Conservation (phyloP, 306 rosid species). For the Delonix regia region DNA sequence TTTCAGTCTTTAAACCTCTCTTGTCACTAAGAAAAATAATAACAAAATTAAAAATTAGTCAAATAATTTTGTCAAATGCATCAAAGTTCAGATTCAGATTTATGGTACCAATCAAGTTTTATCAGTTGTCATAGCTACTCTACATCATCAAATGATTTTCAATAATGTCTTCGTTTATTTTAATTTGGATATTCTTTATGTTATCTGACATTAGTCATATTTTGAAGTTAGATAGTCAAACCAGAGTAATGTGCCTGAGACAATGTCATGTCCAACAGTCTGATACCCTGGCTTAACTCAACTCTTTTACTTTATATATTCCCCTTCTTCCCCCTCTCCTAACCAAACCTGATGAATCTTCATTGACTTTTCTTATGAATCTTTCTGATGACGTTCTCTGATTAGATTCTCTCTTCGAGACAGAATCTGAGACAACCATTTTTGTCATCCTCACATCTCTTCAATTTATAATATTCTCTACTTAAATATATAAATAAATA, state of each 20-base stretch:
- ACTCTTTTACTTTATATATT: neutral
- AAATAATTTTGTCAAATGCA: no score
- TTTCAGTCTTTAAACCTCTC: no score
- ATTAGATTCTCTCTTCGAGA: conserved; percentile 60
- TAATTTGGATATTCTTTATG: conserved; percentile 20
- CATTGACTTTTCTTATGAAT: conserved; percentile 52
- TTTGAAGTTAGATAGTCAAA: conserved; percentile 41
- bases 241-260: conserved; percentile 27
- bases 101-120: no score
- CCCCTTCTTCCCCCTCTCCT: conserved; percentile 6
- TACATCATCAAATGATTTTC: no score
- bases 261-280: conserved; percentile 35
- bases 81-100: no score
- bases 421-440: conserved; percentile 47
- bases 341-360: conserved; percentile 38
- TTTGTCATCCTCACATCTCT: conserved; percentile 27
- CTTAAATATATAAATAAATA: neutral
- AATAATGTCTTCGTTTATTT: no score
- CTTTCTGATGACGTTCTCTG: conserved; percentile 54
- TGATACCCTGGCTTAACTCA: conserved; percentile 7
- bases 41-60: no score
- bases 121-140: no score
- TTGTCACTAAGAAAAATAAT: no score
- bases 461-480: neutral
- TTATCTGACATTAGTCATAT: neutral